Percentiles rank a stretch among this genome's conserved stretches.
phyloP scores from a whole-genome alignment of 1,139 yeast species.

The Neolecta irregularis region DNA sequence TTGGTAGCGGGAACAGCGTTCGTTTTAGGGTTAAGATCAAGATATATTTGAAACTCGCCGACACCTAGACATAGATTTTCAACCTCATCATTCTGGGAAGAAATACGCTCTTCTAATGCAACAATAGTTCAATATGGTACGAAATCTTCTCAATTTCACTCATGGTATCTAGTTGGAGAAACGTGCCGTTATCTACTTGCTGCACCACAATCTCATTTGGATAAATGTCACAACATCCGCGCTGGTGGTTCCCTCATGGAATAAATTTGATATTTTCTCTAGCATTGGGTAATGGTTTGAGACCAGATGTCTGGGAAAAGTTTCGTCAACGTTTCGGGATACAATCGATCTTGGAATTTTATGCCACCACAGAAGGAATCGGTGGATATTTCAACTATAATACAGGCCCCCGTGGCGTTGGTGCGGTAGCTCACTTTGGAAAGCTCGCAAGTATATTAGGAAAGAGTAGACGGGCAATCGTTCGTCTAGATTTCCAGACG shows the following conservation, averaged over 20 bases:
- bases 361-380: conserved; percentile 89
- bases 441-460: conserved; percentile 40
- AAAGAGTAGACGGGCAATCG: no score
- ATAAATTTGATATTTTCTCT: no score
- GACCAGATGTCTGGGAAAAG: conserved; percentile 80
- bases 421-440: conserved; percentile 83
- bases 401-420: conserved; percentile 64
- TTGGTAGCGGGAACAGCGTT: no score
- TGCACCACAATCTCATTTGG: conserved; percentile 54
- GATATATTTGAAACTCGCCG: no score
- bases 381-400: conserved; percentile 78
- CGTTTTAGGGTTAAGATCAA: no score
- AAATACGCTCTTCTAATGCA: conserved; percentile 72
- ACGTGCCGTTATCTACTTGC: conserved; percentile 68
- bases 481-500: background rate
- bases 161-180: conserved; percentile 92
- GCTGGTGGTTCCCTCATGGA: no score
- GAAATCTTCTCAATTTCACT: conserved; percentile 60
- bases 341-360: conserved; percentile 70
- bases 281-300: conserved; percentile 86
- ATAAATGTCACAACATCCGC: conserved; percentile 44
- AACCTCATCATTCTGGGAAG: conserved; percentile 94
- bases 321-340: conserved; percentile 68
- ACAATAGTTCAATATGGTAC: conserved; percentile 29
- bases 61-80: no score